These are phyloP conservation scores for Paraurostyla sp. DNA, from an alignment of 73 alveolate genomes.

Conservation along the genomic window DNA sequence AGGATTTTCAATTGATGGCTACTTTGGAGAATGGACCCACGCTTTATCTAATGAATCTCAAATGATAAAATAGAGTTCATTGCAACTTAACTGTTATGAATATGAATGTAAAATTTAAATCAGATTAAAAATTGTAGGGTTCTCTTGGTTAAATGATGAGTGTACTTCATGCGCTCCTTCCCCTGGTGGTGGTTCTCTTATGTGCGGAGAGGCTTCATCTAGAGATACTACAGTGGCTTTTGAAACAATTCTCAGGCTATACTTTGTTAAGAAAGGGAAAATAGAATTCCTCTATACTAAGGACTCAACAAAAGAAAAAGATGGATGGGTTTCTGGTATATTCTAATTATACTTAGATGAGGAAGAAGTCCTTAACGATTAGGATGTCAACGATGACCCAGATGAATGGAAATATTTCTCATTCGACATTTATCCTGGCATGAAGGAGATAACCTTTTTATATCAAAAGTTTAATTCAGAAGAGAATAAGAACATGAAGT, in stretches of 20 bases:
- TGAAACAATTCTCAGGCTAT: constrained; percentile 13
- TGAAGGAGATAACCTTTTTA: constrained; percentile 26
- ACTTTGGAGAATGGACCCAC: constrained; percentile 42
- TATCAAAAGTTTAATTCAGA: constrained; percentile 50
- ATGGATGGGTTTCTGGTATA: constrained; percentile 37
- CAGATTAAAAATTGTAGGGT: too few species aligned
- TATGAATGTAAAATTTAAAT: too few species aligned
- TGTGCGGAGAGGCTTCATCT: constrained; percentile 22
- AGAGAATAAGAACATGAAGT: neutral
- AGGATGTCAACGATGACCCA: constrained; percentile 15
- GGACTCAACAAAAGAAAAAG: constrained; percentile 19
- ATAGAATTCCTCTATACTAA: constrained; percentile 38
- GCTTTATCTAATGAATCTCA: neutral
- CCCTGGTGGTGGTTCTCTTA: constrained; percentile 20
- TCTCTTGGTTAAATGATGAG: constrained; percentile 12
- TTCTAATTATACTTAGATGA: constrained; percentile 19
- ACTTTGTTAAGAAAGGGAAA: constrained; percentile 47
- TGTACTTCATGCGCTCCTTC: constrained; percentile 8
- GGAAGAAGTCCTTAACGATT: constrained; percentile 20
- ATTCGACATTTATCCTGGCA: constrained; percentile 41
- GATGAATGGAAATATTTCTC: constrained; percentile 56
- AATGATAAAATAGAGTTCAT: neutral
- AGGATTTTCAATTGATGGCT: constrained; percentile 53
- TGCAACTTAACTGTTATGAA: neutral
- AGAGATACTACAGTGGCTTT: constrained; percentile 37